Base-by-base conservation (phyloP, 2,329 filamentous ascomycete species). In the Sphaerulina vaccinii region DNA sequence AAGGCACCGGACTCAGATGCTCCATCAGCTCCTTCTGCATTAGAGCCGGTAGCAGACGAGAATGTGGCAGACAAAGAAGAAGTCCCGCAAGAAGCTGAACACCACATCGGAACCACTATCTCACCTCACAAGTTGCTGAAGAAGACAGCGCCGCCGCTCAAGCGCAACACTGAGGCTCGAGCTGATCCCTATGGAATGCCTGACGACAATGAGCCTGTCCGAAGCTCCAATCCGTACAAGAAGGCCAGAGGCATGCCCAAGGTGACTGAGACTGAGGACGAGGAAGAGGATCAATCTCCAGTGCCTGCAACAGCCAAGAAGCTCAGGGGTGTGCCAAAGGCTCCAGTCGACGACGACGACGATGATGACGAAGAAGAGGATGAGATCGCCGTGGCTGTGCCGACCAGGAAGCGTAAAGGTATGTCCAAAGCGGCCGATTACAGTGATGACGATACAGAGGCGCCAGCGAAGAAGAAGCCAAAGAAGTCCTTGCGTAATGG, bases 141-240 rank as follows among this genome's bases (percentile, higher is more conserved):
- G 24, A 27, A 9, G 18, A 21, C 16, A 13, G 18, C 24, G 16
- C n/a, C 23, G 18, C 15, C 15, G 23, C 45, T 27, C 3, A 52
- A 52, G 24, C 43, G 50, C n/a, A 48, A 43, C 18, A 38, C 16
- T 10, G n/a, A 37, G n/a, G 39, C 29, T 35, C 29, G 43, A 19
- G 11, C 39, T 22, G 44, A 46, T 13, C 50, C 24, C 13, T 52
- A 52, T 16, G 43, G 32, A 3, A 10, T 52, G 9, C 49, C 50
- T 13, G 27, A 35, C 7, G 37, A 46, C 21, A 8, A 23, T n/a
- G 38, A 7, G 5, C 13, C 18, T 11, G 13, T 11, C 5, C 32
- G 1, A 7, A 5, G 16, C 21, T 51, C 39, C 23, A 21, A 16
- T n/a, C 5, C 8, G 18, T 8, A 37, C 9, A 23, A n/a, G 23